Conservation (phyloP, 176 grass and related monocot species). For the Aegilops bicornis region DNA sequence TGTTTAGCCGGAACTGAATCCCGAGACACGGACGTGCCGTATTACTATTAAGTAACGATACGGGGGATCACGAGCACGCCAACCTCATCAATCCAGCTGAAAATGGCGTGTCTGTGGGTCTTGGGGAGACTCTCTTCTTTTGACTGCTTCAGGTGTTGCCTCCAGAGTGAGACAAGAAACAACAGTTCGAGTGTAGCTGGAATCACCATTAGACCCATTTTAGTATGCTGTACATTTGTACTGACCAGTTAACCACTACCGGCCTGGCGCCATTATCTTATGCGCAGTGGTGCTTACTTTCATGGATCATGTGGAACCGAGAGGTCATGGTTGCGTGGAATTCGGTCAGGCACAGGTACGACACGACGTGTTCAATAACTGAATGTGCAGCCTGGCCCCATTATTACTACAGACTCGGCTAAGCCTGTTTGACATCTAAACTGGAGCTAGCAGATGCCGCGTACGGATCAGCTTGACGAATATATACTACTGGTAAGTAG, state of each 20-base stretch:
- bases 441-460: slow-evolving; percentile 9
- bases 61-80: not conserved
- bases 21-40: not conserved
- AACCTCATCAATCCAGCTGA: not conserved
- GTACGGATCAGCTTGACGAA: not conserved
- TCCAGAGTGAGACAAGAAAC: slow-evolving; percentile 36
- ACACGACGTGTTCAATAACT: not conserved
- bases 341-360: too few species aligned
- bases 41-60: not conserved
- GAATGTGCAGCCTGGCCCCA: not conserved
- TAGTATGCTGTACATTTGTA: not conserved
- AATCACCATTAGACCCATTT: slow-evolving; percentile 6
- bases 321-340: not conserved
- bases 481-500: too few species aligned
- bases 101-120: not conserved
- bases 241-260: slow-evolving; percentile 4
- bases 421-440: slow-evolving; percentile 20
- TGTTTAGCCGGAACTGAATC: not conserved
- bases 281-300: not conserved
- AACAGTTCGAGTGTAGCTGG: slow-evolving; percentile 31
- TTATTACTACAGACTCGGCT: not conserved
- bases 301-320: not conserved
- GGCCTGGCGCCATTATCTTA: slow-evolving; percentile 34
- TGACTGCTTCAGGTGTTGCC: slow-evolving; percentile 37
- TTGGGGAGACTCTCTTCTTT: not conserved